Percentiles rank a stretch among this genome's conserved stretches.
Conservation (phyloP, 2,329 filamentous ascomycete species). For the Calonectria honghensis region DNA sequence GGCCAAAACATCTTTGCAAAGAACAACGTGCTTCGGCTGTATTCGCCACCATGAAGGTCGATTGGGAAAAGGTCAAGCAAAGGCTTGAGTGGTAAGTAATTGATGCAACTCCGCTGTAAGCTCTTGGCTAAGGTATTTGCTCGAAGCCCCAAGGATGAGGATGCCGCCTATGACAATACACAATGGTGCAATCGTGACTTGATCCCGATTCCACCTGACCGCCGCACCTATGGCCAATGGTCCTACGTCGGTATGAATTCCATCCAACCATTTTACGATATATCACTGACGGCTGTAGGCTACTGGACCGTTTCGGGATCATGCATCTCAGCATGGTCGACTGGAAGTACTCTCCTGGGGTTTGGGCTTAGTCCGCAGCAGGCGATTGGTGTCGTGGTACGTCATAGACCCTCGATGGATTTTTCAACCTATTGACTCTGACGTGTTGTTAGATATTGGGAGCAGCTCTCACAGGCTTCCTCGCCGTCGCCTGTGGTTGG, state of each 20-base stretch:
- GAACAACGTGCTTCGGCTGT: conserved; percentile 13
- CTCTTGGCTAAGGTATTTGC: conserved; percentile 1
- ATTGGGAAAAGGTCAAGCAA: conserved; percentile 40
- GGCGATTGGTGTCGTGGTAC: conserved; percentile 52
- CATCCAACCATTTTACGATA: rapidly evolving
- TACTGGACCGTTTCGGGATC: conserved; percentile 53
- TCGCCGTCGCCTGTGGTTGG: conserved; percentile 50
- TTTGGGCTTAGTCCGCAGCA: conserved; percentile 55
- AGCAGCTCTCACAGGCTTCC: conserved; percentile 45
- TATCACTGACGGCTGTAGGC: conserved; percentile 30
- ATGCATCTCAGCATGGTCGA: conserved; percentile 52
- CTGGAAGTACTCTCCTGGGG: conserved; percentile 51
- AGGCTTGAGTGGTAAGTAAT: conserved; percentile 42
- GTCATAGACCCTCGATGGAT: background rate
- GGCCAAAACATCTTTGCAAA: conserved; percentile 13
- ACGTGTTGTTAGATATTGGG: conserved; percentile 42
- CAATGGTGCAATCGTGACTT: conserved; percentile 58
- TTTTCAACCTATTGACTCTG: background rate
- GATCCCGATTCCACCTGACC: conserved; percentile 55
- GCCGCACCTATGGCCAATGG: conserved; percentile 53
- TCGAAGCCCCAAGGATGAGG: conserved; percentile 51
- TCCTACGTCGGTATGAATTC: conserved; percentile 52
- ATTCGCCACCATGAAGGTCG: conserved; percentile 33
- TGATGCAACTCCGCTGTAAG: background rate
- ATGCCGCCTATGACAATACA: conserved; percentile 57